Evolutionary conservation across 2,329 filamentous ascomycete species (phyloP), one percentile per base, ranked within the genome.

Genomic region (Ophiocordyceps unilateralis): DNA sequence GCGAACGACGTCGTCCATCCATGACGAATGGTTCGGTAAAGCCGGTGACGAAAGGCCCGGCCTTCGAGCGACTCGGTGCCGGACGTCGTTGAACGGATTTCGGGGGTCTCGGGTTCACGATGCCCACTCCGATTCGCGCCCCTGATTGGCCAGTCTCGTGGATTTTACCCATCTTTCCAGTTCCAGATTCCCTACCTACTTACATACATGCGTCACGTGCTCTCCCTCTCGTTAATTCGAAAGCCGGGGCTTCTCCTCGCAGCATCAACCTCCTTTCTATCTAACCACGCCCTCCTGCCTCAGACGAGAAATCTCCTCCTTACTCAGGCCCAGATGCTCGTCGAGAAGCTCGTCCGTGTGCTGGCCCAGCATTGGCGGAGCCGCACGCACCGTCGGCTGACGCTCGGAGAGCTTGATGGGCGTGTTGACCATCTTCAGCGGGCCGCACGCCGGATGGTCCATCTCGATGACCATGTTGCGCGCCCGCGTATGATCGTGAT

Each of bases 381-480:
- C 74, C 4, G 69, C 81, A 28, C 89, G 71, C 34, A 93, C 77
- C 4, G 76, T 74, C 0, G 88, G 86, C 50, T 73, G 78, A 22
- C 81, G 83, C 50, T 88, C 78, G 5, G 87, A 94, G 59, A 87
- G 93, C 59, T 98, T 98, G 46, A 98, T 80, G 0, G 91, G 91
- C 1, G 87, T 93, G 55, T 93, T 95, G 43, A 98, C 81, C 55
- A 98, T 66, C 62, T 87, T 88, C 48, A 98, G 81, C 1, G 80
- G 74, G 0, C 91, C 91, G 58, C 89, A 96, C 8, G 70, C 68
- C 5, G 75, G 75, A 56, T 98, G 91, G 1, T 94, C 75, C 39
- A 95, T 68, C 56, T 94, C 82, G 14, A 84, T 76, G 1, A 98
- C 82, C 91, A 98, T 98, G 46, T 80, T 74, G 45, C 91, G 74